phyloP scores from a whole-genome alignment of 2,329 filamentous ascomycete species.

The Neopestalotiopsis sp. region DNA sequence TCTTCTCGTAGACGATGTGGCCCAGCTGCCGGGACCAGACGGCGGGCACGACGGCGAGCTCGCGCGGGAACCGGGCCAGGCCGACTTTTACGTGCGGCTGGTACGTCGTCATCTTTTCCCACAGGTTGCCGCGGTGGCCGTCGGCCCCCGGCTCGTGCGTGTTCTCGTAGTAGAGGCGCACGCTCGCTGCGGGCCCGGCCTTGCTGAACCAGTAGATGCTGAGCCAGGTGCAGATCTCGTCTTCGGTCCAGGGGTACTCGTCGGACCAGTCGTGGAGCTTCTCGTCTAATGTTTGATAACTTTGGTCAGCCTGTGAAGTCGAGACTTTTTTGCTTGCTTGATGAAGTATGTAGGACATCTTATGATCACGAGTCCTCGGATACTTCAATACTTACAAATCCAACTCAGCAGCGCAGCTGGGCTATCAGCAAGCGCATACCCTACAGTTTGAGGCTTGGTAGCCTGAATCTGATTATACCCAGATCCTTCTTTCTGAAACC shows the following conservation, averaged over 20 bases:
- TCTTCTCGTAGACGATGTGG: constrained; percentile 52
- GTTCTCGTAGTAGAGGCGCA: constrained; percentile 75
- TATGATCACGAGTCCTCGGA: no score
- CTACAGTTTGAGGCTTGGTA: constrained; percentile 74
- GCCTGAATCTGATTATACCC: constrained; percentile 63
- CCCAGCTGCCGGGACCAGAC: constrained; percentile 56
- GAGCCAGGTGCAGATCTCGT: constrained; percentile 78
- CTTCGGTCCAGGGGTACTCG: constrained; percentile 72
- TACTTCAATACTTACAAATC: constrained; percentile 54
- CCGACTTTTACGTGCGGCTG: constrained; percentile 49
- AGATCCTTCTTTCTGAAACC: constrained; percentile 59
- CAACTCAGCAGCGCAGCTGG: constrained; percentile 75
- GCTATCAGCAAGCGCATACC: constrained; percentile 70
- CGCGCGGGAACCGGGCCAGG: constrained; percentile 53
- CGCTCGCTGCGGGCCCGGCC: constrained; percentile 67
- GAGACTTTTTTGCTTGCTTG: neutral
- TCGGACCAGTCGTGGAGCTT: constrained; percentile 81
- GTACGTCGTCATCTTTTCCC: constrained; percentile 30
- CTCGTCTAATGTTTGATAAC: constrained; percentile 52
- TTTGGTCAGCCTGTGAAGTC: neutral
- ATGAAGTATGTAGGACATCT: no score
- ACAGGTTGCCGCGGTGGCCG: constrained; percentile 37
- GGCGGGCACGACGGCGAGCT: constrained; percentile 51
- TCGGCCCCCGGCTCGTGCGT: constrained; percentile 62
- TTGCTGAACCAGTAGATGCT: constrained; percentile 73